Base-by-base conservation (phyloP, 306 rosid genomes). In the Echinosophora koreensis region DNA sequence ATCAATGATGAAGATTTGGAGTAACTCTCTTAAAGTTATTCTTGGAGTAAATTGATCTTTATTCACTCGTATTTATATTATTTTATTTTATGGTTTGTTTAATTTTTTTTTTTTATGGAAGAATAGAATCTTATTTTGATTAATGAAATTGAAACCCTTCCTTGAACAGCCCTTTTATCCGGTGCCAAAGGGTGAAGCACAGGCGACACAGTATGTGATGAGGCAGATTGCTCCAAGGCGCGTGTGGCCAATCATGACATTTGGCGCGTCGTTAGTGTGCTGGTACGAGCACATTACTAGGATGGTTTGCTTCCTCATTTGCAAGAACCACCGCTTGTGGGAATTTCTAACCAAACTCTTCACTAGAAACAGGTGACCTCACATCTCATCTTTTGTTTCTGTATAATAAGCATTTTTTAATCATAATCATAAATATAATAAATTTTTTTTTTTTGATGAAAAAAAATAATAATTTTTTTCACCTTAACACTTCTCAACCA, bases 221-320 rank as follows among this genome's bases (percentile, higher is more conserved):
- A 84, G 93, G 56, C 91, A 68, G 86, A 77, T 96, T 2, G 99
- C 99, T 0, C 99, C 99, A 0, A 42, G 98, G 75, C 92, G 94
- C 32, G 97, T 96, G 57, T 96, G 98, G 97, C 99, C 99, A 5
- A 88, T 78, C 5, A 88, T 96, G 12, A 77, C 84, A 0, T 85
- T 92, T 6, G 99, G 98, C 0, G 91, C 97, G 27, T 92, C 99
- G 0, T 82, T 92, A 41, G 96, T 89, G 11, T 96, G 97, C 76
- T 92, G 97, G 97, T 96, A 96, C 32, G 99, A 96, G 77, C 99
- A 96, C 64, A 96, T 96, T 55, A 84, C 93, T 8, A 30, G 99
- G 54, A 79, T 97, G 4, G 78, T 91, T 73, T 96, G 99, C 82
- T 85, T 96, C 34, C 78, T 96, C 41, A 88, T 96, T 10, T 92